Base-by-base conservation (phyloP, 352 stramenopile genomes). In the Pythium aphanidermatum region DNA sequence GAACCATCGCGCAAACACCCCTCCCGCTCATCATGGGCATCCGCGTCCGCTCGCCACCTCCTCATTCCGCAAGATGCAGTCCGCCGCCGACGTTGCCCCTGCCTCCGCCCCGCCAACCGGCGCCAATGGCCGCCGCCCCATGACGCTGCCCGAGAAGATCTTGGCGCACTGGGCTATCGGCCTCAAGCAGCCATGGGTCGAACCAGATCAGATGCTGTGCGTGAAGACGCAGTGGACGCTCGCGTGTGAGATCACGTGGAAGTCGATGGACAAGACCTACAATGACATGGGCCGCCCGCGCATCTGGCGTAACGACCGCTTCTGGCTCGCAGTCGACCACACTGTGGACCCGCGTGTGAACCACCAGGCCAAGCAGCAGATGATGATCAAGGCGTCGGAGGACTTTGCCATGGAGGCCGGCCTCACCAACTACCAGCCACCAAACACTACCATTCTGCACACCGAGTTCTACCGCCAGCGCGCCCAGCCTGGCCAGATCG, bases 181-280 rank as follows among this genome's bases (percentile, higher is more conserved):
- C 2, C 72, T 89, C 24, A 70, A 65, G 19, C 60, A 77, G 44
- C 76, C 76, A 17, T 73, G 77, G 51, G 66, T 92, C 10, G 41
- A 68, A 26, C 74, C 75, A 2, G 73, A 71, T 14, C 72, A 92
- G 44, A 87, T 92, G 74, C 67, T 92, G 46, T 92, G 79, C 60
- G 79, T 92, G 30, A 89, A 92, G 51, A 66, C 71, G 32, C 72
- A 89, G 59, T 92, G 79, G 79, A 89, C 79, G 46, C 63, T 92
- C 19, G 79, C 79, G 13, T 88, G 79, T 52, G 79, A 92, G 60
- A 87, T 92, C 68, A 92, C 79, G 51, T 92, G 79, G 79, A 92
- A 92, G 62, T 88, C 76, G 14, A 92, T 92, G 79, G 79, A 92
- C 76, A 92, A 92, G 56, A 89, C 78, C 46, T 88, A 90, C 58